Evolutionary conservation across 2,329 filamentous ascomycete species (phyloP), one percentile per base, ranked within the genome.

Genomic region (Metarhizium sp.): DNA sequence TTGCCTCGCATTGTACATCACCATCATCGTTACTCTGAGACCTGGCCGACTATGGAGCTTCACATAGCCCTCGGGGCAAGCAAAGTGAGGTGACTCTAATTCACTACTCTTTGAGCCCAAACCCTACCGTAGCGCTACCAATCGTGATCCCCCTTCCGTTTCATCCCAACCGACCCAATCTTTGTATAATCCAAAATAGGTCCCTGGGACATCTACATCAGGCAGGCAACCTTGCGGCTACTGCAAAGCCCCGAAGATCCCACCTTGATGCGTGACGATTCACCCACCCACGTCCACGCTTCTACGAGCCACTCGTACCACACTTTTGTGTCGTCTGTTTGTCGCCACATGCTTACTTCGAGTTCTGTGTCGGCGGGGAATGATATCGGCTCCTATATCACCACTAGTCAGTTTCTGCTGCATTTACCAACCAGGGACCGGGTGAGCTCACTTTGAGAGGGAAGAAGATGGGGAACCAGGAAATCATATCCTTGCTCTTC

Each of bases 281-380:
- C 78, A 1, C 79, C 79, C 51, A 82, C 71, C 75, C 81, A 85
- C 20, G 78, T 80, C 69, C 86, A 96, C 11, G 88, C 89, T 70
- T 97, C 94, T 2, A 96, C 86, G 58, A 94, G 78, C 94, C 94
- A 99, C 70, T 99, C 94, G 69, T 99, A 99, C 95, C 94, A 99
- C 7, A 99, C 94, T 69, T 89, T 95, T 42, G 87, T 84, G 67
- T 96, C 90, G 66, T 99, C 92, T 0, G 94, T 97, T 72, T 95
- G 89, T 52, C 94, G 82, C 88, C 91, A 96, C 85, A 99, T 96
- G 67, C 85, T 94, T 42, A 96, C 84, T 62, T 95, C 88, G 4
- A 97, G 77, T 69, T 96, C 90, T 0, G 87, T 85, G 60, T 90
- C 84, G 56, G 90, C 87, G 0, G 94, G 92, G 61, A 95, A 84